phyloP scores from a whole-genome alignment of 1,139 yeast genomes.

The Sugiyamaella grinbergsii region DNA sequence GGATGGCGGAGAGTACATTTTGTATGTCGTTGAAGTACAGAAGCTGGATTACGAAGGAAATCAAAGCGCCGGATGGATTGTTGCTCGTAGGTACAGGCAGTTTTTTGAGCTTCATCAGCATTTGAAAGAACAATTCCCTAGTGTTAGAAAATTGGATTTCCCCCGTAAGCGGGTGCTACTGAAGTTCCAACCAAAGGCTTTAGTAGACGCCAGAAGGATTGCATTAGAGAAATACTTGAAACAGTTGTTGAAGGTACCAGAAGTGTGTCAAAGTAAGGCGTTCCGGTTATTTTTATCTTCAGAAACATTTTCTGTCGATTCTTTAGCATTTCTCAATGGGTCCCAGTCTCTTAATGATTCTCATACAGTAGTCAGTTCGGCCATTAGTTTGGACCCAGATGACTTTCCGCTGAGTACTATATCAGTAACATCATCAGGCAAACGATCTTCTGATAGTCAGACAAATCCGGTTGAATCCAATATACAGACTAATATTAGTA shows the following conservation, averaged over 20 bases:
- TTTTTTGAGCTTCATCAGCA: constrained; percentile 72
- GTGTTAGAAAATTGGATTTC: constrained; percentile 54
- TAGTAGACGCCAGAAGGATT: constrained; percentile 64
- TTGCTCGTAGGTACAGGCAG: constrained; percentile 85
- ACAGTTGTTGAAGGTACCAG: constrained; percentile 58
- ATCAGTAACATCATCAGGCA: background rate
- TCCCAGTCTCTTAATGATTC: constrained; percentile 4
- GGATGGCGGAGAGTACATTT: constrained; percentile 61
- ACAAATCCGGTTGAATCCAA: constrained; percentile 9
- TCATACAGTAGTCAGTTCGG: constrained; percentile 10
- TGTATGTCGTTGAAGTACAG: constrained; percentile 78
- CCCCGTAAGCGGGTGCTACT: constrained; percentile 69
- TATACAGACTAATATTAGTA: background rate
- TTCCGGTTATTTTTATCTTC: constrained; percentile 79
- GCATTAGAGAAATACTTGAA: constrained; percentile 66
- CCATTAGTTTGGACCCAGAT: constrained; percentile 16
- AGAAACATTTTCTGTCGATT: constrained; percentile 53
- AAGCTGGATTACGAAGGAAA: constrained; percentile 51
- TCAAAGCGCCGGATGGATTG: constrained; percentile 80
- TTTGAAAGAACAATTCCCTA: constrained; percentile 56
- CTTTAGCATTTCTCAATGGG: constrained; percentile 16
- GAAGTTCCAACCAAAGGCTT: constrained; percentile 61
- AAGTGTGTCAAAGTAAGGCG: constrained; percentile 70
- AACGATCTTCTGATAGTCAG: background rate
- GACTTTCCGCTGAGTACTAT: background rate